Conservation (phyloP, 495 filamentous ascomycete species). For the Xanthoparmelia taractica region DNA sequence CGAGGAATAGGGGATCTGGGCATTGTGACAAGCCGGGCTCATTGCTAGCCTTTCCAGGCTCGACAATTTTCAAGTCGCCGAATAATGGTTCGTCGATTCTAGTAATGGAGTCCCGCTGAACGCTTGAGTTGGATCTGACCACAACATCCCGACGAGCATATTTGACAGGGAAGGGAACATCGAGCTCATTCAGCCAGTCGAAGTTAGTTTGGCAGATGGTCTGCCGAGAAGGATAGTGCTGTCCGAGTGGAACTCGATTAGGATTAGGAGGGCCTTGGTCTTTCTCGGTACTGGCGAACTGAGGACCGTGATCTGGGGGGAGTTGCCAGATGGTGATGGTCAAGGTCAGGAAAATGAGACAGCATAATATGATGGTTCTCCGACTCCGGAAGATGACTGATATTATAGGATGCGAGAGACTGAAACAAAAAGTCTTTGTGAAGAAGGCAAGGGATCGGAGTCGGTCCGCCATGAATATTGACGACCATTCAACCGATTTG, state of each 20-base stretch:
- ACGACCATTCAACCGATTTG: background rate
- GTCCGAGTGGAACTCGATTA: background rate
- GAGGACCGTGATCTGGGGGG: background rate
- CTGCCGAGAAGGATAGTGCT: conserved; percentile 4
- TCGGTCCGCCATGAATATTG: background rate
- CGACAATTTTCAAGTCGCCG: conserved; percentile 4
- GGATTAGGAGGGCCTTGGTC: background rate
- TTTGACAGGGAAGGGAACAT: conserved; percentile 20
- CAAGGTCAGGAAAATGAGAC: background rate
- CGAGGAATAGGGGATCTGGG: conserved; percentile 29
- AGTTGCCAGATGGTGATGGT: background rate
- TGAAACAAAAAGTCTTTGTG: background rate
- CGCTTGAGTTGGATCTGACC: conserved; percentile 9
- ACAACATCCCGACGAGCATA: conserved; percentile 41
- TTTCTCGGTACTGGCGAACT: background rate
- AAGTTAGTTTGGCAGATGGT: background rate
- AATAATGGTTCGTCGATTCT: conserved; percentile 33
- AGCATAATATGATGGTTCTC: background rate
- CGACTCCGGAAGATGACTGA: background rate
- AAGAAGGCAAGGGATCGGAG: background rate
- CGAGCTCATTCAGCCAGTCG: conserved; percentile 17
- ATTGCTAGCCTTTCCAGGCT: conserved; percentile 21
- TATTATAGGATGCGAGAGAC: background rate
- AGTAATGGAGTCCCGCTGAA: conserved; percentile 26
- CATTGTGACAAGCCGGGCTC: background rate